Percentiles rank a stretch among this genome's conserved stretches.
Conservation (phyloP, 2,329 filamentous ascomycete genomes). For the Boeremia exigua region DNA sequence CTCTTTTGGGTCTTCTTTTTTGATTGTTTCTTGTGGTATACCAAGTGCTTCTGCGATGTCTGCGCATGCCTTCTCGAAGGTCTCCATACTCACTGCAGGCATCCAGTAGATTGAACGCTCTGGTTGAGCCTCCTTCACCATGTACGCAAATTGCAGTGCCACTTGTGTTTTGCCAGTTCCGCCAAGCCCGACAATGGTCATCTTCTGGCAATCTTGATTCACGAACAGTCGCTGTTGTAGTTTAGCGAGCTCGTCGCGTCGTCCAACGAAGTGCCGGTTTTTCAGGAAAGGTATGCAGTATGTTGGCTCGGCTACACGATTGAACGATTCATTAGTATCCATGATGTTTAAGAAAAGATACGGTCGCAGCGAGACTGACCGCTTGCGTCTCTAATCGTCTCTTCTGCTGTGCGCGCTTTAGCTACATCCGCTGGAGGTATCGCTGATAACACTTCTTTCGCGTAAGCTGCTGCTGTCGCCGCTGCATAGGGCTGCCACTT, state of each 20-base stretch:
- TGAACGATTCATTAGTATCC: neutral
- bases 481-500: conserved; percentile 7
- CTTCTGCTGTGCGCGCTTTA: conserved; percentile 6
- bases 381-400: neutral
- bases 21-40: conserved; percentile 13
- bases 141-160: conserved; percentile 39
- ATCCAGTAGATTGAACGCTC: conserved; percentile 32
- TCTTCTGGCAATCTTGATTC: conserved; percentile 26
- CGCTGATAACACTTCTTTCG: conserved; percentile 12
- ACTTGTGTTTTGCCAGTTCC: conserved; percentile 43
- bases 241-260: conserved; percentile 28
- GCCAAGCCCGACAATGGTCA: conserved; percentile 39
- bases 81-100: conserved; percentile 28
- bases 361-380: neutral
- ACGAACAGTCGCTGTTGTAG: conserved; percentile 34
- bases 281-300: conserved; percentile 31
- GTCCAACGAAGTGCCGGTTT: conserved; percentile 37
- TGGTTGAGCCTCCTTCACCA: conserved; percentile 19
- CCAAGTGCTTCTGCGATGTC: conserved; percentile 17
- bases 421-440: conserved; percentile 15
- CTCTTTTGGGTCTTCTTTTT: conserved; percentile 24
- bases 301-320: neutral
- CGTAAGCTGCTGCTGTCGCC: conserved; percentile 6
- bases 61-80: conserved; percentile 25
- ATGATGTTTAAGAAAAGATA: neutral